These are phyloP conservation scores for Pythium inflatum DNA, from an alignment of 352 stramenopile genomes.

Conservation along the genomic window DNA sequence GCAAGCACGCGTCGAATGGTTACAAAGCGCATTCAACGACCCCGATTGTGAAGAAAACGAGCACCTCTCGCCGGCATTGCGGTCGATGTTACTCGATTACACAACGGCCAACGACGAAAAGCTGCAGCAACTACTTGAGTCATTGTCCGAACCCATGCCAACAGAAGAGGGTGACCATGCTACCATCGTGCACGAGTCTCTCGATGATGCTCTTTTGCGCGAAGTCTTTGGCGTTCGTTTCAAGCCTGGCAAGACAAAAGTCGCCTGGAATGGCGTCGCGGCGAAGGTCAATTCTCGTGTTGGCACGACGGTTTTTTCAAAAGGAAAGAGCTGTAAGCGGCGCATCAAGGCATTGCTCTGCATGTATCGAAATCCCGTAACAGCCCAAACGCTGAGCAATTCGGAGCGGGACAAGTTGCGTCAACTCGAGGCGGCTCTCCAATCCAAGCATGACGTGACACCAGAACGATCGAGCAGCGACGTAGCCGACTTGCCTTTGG, in stretches of 20 bases:
- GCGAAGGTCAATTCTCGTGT: background rate
- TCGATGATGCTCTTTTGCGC: background rate
- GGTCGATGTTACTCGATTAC: too few relatives aligned
- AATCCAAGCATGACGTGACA: background rate
- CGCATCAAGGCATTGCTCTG: background rate
- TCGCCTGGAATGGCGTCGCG: background rate
- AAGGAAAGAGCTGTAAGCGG: background rate
- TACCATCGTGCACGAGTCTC: background rate
- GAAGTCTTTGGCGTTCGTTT: slow-evolving; percentile 1
- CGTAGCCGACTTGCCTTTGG: background rate
- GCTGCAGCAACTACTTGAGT: background rate
- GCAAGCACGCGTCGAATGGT: too few relatives aligned
- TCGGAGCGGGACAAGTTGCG: background rate
- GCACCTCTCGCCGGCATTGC: too few relatives aligned
- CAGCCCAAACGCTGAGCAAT: background rate
- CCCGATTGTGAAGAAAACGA: too few relatives aligned
- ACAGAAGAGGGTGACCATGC: background rate
- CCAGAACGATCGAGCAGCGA: background rate
- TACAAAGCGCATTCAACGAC: too few relatives aligned
- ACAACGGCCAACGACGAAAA: too few relatives aligned
- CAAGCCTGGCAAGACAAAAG: slow-evolving; percentile 1
- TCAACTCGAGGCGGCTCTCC: background rate
- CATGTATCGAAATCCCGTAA: background rate
- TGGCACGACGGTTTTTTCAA: background rate
- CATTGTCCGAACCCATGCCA: background rate